Evolutionary conservation across 768 basidiomycete genomes (phyloP), one percentile per base, ranked within the genome.

Genomic region (Imleria badia): DNA sequence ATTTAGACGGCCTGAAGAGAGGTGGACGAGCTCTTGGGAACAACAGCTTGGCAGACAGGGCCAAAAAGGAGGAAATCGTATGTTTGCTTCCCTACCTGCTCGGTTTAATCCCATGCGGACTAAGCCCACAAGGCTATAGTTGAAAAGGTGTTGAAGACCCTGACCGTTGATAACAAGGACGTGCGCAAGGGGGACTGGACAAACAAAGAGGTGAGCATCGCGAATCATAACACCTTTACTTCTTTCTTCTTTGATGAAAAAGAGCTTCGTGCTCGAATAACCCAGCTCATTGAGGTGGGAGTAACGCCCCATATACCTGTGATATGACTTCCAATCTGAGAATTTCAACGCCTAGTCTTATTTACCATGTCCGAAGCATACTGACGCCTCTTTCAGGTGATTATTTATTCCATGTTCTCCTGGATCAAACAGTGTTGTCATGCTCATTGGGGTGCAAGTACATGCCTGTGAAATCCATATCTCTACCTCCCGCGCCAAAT

Each of bases 221-320:
- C 20, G 19, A 31, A 50, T 40, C 29, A 1, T 22, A 40, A 12
- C 36, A 15, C 39, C 33, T 61, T 58, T 52, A 26, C 17, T 44
- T 50, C 36, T 51, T 53, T 45, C 23, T 60, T 63, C 54, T 54
- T 39, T 71, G 78, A 80, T 86, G 90, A 93, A 80, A 88, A 89
- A 89, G 87, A 87, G 87, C 83, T 61, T 59, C 56, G 72, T 69
- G 87, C 87, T 88, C 87, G 82, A 65, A 85, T 82, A 92, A 93
- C 91, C 87, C 91, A 94, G 91, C 92, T 94, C 92, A 79, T 89
- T 78, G 91, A 94, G 85, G 84, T 75, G 84, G 89, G 89, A 90
- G 87, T 90, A 89, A 91, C 88, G 87, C 88, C 86, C 86, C 85
- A 77, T 59, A 77, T 78, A 73, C 80, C 83, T 68, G 72, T 87